Evolutionary conservation across 441 rosid species (phyloP).

Genomic region (Cnidoscolus chayamansa): DNA sequence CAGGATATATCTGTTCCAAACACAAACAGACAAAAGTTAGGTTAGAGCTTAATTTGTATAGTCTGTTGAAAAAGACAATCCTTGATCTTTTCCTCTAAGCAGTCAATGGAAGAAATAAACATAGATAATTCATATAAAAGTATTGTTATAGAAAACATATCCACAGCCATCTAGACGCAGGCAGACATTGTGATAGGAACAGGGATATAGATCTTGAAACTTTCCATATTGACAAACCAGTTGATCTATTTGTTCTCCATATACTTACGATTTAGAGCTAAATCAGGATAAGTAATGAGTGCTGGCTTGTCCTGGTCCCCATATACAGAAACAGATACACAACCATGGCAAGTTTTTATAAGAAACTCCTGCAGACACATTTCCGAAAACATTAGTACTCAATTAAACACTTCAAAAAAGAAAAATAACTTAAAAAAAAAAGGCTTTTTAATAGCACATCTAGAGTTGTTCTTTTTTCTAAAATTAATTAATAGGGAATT

Average conservation of each 20-base stretch:
- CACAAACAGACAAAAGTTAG: conserved; percentile 12
- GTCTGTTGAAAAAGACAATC: neutral
- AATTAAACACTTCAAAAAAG: neutral
- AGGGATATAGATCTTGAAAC: neutral
- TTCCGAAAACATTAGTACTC: neutral
- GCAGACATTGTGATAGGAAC: neutral
- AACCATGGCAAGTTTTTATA: conserved; percentile 63
- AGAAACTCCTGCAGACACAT: conserved; percentile 56
- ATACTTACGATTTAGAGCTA: conserved; percentile 75
- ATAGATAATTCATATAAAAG: neutral
- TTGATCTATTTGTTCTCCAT: neutral
- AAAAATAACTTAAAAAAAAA: neutral
- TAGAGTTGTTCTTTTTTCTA: neutral
- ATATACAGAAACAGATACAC: conserved; percentile 70
- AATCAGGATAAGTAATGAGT: conserved; percentile 85
- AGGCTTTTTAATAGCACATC: neutral
- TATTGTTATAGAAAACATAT: neutral
- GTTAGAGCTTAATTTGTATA: conserved; percentile 7
- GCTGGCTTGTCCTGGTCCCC: conserved; percentile 97
- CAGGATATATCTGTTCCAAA: conserved; percentile 70
- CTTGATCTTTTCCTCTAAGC: neutral
- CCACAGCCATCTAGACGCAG: neutral
- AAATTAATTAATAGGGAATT: neutral
- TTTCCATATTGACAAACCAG: neutral
- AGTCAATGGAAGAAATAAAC: neutral